These are phyloP conservation scores for Glycine latifolia DNA, from an alignment of 306 rosid genomes.

Conservation along the genomic window DNA sequence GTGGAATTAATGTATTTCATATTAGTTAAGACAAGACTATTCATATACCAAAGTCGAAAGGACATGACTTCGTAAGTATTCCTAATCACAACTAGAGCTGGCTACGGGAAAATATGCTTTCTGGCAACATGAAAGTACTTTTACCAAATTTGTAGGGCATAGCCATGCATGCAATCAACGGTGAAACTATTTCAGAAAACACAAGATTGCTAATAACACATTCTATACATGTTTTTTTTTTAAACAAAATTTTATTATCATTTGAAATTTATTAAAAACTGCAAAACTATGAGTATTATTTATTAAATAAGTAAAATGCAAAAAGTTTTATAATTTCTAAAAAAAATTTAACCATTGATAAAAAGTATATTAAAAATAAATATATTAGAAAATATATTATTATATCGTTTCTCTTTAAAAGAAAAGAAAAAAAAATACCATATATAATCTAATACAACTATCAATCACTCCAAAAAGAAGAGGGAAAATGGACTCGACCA, in stretches of 20 bases:
- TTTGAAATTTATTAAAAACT: not conserved
- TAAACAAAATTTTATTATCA: not conserved
- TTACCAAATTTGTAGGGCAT: slow-evolving; percentile 37
- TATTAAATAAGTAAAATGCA: too few species aligned
- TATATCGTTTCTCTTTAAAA: not conserved
- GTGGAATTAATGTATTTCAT: not conserved
- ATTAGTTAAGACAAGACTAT: not conserved
- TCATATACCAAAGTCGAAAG: slow-evolving; percentile 29
- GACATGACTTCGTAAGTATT: slow-evolving; percentile 7
- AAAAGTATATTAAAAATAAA: too few species aligned
- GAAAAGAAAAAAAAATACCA: not conserved
- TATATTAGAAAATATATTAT: not conserved
- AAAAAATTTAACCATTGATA: too few species aligned
- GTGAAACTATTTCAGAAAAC: slow-evolving; percentile 10
- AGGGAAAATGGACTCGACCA: not conserved
- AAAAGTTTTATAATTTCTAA: too few species aligned
- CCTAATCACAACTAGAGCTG: not conserved
- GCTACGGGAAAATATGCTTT: not conserved
- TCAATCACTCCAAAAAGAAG: too few species aligned
- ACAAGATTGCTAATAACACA: too few species aligned
- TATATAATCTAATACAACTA: not conserved
- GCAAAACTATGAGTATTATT: not conserved
- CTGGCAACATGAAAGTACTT: slow-evolving; percentile 35
- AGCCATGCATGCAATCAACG: slow-evolving; percentile 41
- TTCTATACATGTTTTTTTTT: not conserved